Evolutionary conservation across 2,329 filamentous ascomycete species (phyloP).

Genomic region (Polytolypa hystricis): DNA sequence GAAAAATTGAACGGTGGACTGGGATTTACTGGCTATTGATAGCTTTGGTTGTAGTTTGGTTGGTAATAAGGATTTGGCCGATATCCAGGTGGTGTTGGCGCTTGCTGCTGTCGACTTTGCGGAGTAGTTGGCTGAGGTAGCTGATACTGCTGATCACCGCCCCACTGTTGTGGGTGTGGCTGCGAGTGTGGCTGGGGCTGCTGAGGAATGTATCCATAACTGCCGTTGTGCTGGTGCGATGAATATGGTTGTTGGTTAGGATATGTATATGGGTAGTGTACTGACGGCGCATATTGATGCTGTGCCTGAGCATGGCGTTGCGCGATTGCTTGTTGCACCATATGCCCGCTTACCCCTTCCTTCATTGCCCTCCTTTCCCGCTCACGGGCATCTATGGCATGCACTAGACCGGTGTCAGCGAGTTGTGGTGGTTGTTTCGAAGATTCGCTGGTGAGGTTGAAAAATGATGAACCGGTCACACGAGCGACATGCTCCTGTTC

Average conservation of each 20-base stretch:
- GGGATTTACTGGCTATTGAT: too few species aligned
- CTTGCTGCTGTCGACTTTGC: conserved; percentile 7
- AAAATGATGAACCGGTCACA: conserved; percentile 64
- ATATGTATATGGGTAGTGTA: conserved; percentile 25
- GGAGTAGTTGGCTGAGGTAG: conserved; percentile 3
- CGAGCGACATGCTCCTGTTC: conserved; percentile 85
- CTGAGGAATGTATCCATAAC: conserved; percentile 2
- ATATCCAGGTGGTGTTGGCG: conserved; percentile 1
- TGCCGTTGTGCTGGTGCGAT: neutral
- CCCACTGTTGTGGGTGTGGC: conserved; percentile 3
- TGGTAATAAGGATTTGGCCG: conserved; percentile 6
- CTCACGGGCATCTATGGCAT: conserved; percentile 69
- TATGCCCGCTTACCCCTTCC: conserved; percentile 56
- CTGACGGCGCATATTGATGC: conserved; percentile 22
- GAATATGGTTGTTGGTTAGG: conserved; percentile 10
- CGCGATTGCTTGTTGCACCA: conserved; percentile 61
- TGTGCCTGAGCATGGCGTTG: conserved; percentile 51
- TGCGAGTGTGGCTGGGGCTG: conserved; percentile 8
- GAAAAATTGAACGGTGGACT: too few species aligned
- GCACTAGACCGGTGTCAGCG: conserved; percentile 54
- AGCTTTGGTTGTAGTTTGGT: neutral
- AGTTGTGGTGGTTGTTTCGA: conserved; percentile 40
- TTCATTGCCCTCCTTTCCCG: conserved; percentile 63
- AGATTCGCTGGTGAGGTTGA: conserved; percentile 51
- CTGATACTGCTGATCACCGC: neutral